Base-by-base conservation (phyloP, 2,329 filamentous ascomycete species). In the Aspergillus brasiliensis region DNA sequence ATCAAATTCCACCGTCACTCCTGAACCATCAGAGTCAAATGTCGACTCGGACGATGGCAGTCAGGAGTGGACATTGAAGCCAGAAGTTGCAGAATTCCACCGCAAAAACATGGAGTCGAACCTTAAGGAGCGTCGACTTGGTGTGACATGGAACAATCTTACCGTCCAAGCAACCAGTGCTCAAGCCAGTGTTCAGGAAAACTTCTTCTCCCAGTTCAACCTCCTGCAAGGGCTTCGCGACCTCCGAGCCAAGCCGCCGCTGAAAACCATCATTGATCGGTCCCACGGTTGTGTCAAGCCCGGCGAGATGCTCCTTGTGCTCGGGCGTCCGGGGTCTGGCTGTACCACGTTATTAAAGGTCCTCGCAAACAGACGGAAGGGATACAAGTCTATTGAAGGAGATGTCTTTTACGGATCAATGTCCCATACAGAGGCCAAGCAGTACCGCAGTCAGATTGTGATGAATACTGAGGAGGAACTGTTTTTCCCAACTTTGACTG, bases 391-490 rank as follows among this genome's bases (percentile, higher is more conserved):
- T 1, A 77, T 88, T 5, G 78, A 83, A 1, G 92, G 92, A 11
- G 88, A 95, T 2, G 91, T 96, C 0, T 76, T 84, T 0, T 96
- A 94, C 66, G 91, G 91, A 0, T 5, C 88, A 88, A 0, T 92
- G 91, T 72, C 84, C 86, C 4, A 83, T 87, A 15, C 79, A 87
- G 19, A 87, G 89, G 51, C 94, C 96, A 67, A 78, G 78, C 65
- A 84, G 89, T 69, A 81, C 84, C 53, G 96, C 91, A 73, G 85
- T 53, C 91, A 96, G 77, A 88, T 90, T 0, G 88, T 94, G 4
- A 96, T 96, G 78, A 94, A 92, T 70, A 87, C 91, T 67, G 91
- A 94, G 73, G 91, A 96, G 65, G 92, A 97, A 67, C 83, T 94
- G 23, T 92, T 96, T 67, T 88, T 92, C 67, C 86, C 92, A 0